Base-by-base conservation (phyloP, 2,329 filamentous ascomycete species). In the Zarea fungicola region DNA sequence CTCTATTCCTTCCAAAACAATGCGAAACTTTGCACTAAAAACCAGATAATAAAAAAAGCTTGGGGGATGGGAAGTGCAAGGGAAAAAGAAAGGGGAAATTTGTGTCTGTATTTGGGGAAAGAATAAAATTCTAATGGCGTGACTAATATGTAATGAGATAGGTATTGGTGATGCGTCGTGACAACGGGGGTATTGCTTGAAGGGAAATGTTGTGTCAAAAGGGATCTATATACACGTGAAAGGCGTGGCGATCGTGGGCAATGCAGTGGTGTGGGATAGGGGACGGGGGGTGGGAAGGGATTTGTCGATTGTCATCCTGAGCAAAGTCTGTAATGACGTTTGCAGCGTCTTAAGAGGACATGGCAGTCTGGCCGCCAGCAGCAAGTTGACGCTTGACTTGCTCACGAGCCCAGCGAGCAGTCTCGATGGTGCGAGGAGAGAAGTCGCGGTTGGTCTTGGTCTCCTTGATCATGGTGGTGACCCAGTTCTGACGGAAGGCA, bases 351-450 rank as follows among this genome's bases (percentile, higher is more conserved):
- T 42, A 48, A 22, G 37, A 71, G 48, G 72, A 66, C 75, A 81
- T 80, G 58, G 77, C 71, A 47, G 58, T 53, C 65, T 72, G 58
- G 63, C 65, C 42, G 55, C 79, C 79, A 51, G 78, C 77, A 51
- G 78, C 77, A 45, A 84, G 71, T 70, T 99, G 93, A 60, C 89
- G 87, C 79, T 96, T 97, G 67, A 97, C 91, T 67, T 96, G 90
- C 71, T 97, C 93, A 53, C 92, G 86, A 55, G 93, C 91, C 93
- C 93, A 99, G 60, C 92, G 87, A 64, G 93, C 93, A 40, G 93
- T 97, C 57, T 96, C 89, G 56, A 93, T 85, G 4, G 93, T 99
- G 55, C 91, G 87, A 23, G 80, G 63, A 58, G 84, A 79, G 73
- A 88, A 96, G 40, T 97, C 91, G 58, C 88, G 85, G 75, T 93